Evolutionary conservation across 306 rosid species (phyloP), one percentile per base, ranked within the genome.

Genomic region (Fagus sylvatica): DNA sequence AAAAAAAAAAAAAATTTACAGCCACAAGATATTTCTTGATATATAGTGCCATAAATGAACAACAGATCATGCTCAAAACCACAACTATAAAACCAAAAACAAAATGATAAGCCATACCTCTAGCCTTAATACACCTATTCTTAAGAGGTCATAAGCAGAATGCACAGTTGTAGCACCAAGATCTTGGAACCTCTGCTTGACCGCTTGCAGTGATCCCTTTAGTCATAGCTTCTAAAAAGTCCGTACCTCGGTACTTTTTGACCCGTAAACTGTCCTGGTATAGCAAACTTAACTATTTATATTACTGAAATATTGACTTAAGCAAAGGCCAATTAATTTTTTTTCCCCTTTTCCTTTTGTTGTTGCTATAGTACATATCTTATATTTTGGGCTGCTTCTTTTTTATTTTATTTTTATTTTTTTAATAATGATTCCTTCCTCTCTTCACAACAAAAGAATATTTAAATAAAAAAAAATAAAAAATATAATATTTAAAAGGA

Each of bases 141-240:
- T 82, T 74, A 95, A 84, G 83, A 95, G 98, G 79, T 95, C 91
- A 65, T 92, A 98, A 73, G 98, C 96, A 55, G 98, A 86, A 82
- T 88, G 85, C 71, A 95, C 72, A 77, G 98, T 92, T 40, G 84
- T 71, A 64, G 98, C 99, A 37, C 99, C 99, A 11, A 95, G 93
- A 84, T 95, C 99, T 80, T 95, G 99, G 87, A 95, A 93, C 80
- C 97, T 98, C 85, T 95, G 98, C 83, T 81, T 92, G 37, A 95
- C 97, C 9, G 98, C 99, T 95, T 95, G 99, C 89, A 90, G 73
- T 73, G 98, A 98, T 95, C 7, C 98, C 98, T 81, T 93, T 93
- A 19, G 90, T 93, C 97, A 95, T 95, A 72, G 99, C 99, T 90
- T 95, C 99, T 76, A 95, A 82, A 39, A 96, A 95, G 42, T 98